Evolutionary conservation across 2,329 filamentous ascomycete species (phyloP), one percentile per base, ranked within the genome.

Genomic region (Cryphonectria nitschkei): DNA sequence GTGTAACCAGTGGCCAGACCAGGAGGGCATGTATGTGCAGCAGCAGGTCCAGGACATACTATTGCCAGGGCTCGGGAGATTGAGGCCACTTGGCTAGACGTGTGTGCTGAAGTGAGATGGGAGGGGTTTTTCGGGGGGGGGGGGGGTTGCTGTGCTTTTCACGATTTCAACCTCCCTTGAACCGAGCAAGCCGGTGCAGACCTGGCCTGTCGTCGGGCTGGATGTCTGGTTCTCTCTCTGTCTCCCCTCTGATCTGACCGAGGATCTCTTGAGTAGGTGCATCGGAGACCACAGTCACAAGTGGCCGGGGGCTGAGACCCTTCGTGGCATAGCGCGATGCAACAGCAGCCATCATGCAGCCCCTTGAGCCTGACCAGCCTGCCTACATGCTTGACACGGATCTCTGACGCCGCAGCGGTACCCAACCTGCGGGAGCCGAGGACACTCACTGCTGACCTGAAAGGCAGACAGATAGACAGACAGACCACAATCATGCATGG

Each of bases 1-100:
- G 43, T 70, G 54, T 68, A 37, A 67, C 71, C 68, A 67, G 54
- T 70, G 65, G 68, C 50, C 68, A 22, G 46, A 41, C 62, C 68
- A 68, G 39, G 37, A 39, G 9, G 64, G 69, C 67, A 39, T 32
- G 65, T 58, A 22, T 46, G 67, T 52, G 43, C 39, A 29, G 22
- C 39, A 29, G 22, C 46, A 50, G 37, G 19, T 63, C 19, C 41
- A 64, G 37, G 60, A 61, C 3, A 61, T 22, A 9, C 7, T 9
- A 11, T 7, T n/a, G 29, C 37, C 7, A 52, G 19, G 19, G 3
- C 19, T 46, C 37, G 29, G 13, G 32, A 62, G 50, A 39, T 39
- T 46, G 16, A 14, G 41, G 66, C 54, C 66, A 52, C 56, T 62
- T 61, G 65, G 37, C 65, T 19, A 34, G 43, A 29, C 62, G n/a